A percentile compares a stretch with the other conserved stretches of the same genome.
Conservation (phyloP, 768 basidiomycete species). For the Xerocomus brunneocitrinus region DNA sequence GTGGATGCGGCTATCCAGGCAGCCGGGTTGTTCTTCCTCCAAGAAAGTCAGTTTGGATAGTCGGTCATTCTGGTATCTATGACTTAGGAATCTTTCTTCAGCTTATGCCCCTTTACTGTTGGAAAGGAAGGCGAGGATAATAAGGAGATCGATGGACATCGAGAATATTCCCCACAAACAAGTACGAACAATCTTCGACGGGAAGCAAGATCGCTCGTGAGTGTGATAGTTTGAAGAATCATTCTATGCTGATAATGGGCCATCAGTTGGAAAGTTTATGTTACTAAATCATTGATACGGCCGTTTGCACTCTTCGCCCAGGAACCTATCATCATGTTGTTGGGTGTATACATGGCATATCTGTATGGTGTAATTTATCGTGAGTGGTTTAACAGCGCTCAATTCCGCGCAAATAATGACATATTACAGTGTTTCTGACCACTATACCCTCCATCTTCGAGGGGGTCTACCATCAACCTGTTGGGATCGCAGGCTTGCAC, state of each 20-base stretch:
- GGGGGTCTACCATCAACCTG: conserved; percentile 46
- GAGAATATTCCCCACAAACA: conserved; percentile 39
- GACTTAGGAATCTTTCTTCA: conserved; percentile 16
- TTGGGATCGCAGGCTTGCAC: conserved; percentile 61
- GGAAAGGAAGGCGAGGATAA: conserved; percentile 46
- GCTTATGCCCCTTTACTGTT: conserved; percentile 33
- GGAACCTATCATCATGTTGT: conserved; percentile 65
- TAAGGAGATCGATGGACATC: conserved; percentile 41
- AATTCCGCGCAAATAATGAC: not conserved
- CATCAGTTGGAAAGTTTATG: conserved; percentile 47
- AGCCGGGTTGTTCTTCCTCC: conserved; percentile 51
- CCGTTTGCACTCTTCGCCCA: conserved; percentile 59
- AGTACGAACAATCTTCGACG: conserved; percentile 48
- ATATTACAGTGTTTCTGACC: conserved; percentile 56
- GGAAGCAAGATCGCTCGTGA: conserved; percentile 38
- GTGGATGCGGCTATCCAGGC: conserved; percentile 51
- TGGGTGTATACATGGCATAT: conserved; percentile 67
- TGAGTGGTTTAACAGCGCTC: conserved; percentile 26
- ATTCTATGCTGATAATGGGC: not conserved
- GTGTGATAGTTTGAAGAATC: conserved; percentile 14
- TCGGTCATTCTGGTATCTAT: not conserved
- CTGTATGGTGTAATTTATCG: conserved; percentile 60
- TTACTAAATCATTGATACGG: conserved; percentile 52
- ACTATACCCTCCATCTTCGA: conserved; percentile 59
- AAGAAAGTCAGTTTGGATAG: conserved; percentile 49